Base-by-base conservation (phyloP, 805 yeast species). In the Debaryomyces maramus region DNA sequence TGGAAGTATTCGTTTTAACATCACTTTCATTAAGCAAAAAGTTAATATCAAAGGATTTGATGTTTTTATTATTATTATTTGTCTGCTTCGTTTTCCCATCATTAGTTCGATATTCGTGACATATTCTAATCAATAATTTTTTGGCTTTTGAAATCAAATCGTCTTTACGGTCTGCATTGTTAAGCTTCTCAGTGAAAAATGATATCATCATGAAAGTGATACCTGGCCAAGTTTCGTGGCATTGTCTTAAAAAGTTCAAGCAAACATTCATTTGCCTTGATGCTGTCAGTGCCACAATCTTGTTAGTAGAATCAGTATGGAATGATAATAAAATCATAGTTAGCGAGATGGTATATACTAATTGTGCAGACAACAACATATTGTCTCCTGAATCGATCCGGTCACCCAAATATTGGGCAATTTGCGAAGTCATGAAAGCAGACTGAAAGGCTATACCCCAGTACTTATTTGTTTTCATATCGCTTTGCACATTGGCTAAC, bases 381-480 rank as follows among this genome's bases (percentile, higher is more conserved):
- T n/a, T 17, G 8, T 39, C 22, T 15, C 21, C 14, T 3, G 16
- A 8, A 20, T 28, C 34, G 21, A 34, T 69, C 29, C 72, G 67
- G 31, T 72, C 75, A 27, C 71, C 49, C 41, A 85, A 49, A 42
- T 77, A 79, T 35, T 80, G 79, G 21, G 79, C 72, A 39, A 86
- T 80, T 31, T 77, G 69, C 4, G 85, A 75, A 46, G 85, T 80
- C 79, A 83, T 80, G 51, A 86, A 78, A 1, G 93, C 88, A 1
- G 90, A 86, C 58, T 83, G 88, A 67, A 84, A 85, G 3, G 88
- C 85, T 41, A 85, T 83, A 6, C 89, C 87, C 83, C 87, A 80
- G n/a, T 85, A 77, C 4, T 87, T 86, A 55, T 80, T 80, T 47
- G 55, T 70, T 62, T 62, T 71, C 52, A 67, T 72, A 46, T 59